phyloP scores from a whole-genome alignment of 306 rosid species.

The Inga oerstediana region DNA sequence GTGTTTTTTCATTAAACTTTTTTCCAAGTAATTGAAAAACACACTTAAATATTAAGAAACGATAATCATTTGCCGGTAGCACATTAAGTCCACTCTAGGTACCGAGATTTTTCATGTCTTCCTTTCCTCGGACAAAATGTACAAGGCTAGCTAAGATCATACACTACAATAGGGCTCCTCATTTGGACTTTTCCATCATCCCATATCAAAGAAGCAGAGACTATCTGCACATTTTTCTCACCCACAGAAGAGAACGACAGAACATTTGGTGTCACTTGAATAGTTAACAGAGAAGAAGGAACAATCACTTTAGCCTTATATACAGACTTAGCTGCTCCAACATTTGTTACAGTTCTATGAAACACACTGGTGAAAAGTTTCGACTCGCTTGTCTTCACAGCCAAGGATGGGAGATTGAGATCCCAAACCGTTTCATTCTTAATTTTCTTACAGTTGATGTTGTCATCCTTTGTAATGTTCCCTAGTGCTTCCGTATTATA shows the following conservation, averaged over 20 bases:
- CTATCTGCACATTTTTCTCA: neutral
- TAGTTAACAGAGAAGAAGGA: neutral
- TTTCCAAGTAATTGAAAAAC: too few relatives aligned
- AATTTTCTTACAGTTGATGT: too few relatives aligned
- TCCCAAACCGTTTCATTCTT: neutral
- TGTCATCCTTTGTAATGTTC: too few relatives aligned
- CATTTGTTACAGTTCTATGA: neutral
- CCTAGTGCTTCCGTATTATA: too few relatives aligned
- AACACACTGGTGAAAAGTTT: neutral
- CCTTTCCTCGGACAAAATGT: too few relatives aligned
- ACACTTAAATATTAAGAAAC: too few relatives aligned
- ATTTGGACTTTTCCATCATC: conserved; percentile 23
- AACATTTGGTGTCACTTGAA: conserved; percentile 22
- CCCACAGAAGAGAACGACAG: neutral
- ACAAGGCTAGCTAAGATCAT: too few relatives aligned
- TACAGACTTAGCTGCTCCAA: neutral
- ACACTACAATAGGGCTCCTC: conserved; percentile 22
- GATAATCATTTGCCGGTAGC: too few relatives aligned
- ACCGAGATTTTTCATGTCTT: too few relatives aligned
- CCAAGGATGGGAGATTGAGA: conserved; percentile 48
- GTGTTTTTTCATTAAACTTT: too few relatives aligned
- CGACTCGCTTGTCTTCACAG: neutral
- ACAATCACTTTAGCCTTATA: neutral
- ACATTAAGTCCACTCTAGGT: too few relatives aligned
- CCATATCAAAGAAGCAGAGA: conserved; percentile 26